A percentile compares a stretch with the other conserved stretches of the same genome.
phyloP scores from a whole-genome alignment of 2,329 filamentous ascomycete species.

The Laburnicola sp. region DNA sequence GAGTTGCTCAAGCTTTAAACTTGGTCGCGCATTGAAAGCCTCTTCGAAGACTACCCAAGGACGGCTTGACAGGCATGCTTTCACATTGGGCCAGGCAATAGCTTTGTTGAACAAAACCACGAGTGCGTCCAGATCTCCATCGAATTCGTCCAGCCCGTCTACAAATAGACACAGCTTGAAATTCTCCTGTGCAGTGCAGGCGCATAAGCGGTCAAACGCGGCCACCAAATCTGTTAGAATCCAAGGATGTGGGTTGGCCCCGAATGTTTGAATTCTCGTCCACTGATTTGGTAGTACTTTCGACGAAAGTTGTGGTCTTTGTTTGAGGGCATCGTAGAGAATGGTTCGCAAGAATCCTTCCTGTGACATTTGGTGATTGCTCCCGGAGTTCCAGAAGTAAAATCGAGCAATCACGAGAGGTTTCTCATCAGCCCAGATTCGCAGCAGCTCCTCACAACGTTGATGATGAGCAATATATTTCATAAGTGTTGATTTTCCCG shows the following conservation, averaged over 20 bases:
- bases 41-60: background rate
- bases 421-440: conserved; percentile 13
- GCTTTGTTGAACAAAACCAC: conserved; percentile 20
- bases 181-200: background rate
- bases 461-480: conserved; percentile 26
- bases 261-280: background rate
- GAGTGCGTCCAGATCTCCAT: conserved; percentile 9
- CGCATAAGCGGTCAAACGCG: background rate
- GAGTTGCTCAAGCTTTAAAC: background rate
- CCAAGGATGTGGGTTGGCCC: background rate
- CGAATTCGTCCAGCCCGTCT: conserved; percentile 17
- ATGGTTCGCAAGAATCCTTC: background rate
- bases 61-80: background rate
- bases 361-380: conserved; percentile 8
- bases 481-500: conserved; percentile 38
- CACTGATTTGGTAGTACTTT: background rate
- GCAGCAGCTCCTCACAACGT: conserved; percentile 13
- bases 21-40: background rate
- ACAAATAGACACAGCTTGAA: conserved; percentile 10
- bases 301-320: background rate
- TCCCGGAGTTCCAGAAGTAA: conserved; percentile 35
- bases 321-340: background rate
- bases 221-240: background rate
- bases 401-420: conserved; percentile 16
- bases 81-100: background rate